phyloP scores from a whole-genome alignment of 768 basidiomycete species.

The Macrolepiota dolichaula region DNA sequence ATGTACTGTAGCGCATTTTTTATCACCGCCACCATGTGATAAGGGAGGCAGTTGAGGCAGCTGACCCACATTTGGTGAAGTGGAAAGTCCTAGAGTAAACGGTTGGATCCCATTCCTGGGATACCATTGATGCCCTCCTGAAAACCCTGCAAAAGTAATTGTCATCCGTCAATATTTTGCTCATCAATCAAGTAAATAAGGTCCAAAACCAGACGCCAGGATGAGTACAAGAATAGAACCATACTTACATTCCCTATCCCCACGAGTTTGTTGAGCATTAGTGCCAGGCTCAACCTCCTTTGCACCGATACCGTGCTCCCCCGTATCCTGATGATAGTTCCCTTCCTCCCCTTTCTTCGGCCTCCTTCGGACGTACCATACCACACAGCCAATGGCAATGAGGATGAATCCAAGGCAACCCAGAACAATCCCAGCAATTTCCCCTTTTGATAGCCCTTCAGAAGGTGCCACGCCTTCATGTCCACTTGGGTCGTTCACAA shows the following conservation, averaged over 20 bases:
- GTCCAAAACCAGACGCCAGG: too few relatives aligned
- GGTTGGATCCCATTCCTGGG: background rate
- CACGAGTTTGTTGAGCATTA: background rate
- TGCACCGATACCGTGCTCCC: too few relatives aligned
- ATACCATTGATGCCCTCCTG: background rate
- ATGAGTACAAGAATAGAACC: too few relatives aligned
- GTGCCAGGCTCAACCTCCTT: background rate
- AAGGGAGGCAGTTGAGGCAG: background rate
- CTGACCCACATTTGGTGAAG: background rate
- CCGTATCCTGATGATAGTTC: background rate
- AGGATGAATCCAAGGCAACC: conserved; percentile 23
- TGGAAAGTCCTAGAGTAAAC: background rate
- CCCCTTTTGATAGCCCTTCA: conserved; percentile 17
- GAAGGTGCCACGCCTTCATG: background rate
- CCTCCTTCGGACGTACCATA: conserved; percentile 20
- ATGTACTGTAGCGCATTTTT: background rate
- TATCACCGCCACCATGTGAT: background rate
- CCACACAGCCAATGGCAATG: conserved; percentile 13
- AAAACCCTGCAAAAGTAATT: background rate
- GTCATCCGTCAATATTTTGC: background rate
- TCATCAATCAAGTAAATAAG: background rate
- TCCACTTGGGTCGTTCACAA: conserved; percentile 23
- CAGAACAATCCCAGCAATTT: conserved; percentile 27
- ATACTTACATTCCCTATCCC: background rate
- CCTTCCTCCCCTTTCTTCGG: background rate